Conservation (phyloP, 495 filamentous ascomycete genomes). For the Peziza echinospora region DNA sequence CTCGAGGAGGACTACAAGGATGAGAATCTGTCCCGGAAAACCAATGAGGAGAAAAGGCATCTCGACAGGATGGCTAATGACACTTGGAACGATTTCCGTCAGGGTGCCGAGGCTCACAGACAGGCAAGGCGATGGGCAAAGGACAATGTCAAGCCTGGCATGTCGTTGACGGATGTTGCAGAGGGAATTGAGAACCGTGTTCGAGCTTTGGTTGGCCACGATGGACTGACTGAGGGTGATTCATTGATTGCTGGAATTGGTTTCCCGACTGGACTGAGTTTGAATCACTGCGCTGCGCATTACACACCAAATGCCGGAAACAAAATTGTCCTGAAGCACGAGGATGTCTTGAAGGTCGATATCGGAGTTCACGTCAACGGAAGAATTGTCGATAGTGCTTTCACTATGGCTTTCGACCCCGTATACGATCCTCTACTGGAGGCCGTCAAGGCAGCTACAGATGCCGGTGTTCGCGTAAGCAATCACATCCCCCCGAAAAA, state of each 20-base stretch:
- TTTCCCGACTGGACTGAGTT: constrained; percentile 66
- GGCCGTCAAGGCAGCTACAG: constrained; percentile 69
- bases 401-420: constrained; percentile 72
- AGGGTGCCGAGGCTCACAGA: constrained; percentile 70
- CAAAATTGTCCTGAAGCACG: constrained; percentile 56
- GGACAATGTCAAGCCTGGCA: constrained; percentile 60
- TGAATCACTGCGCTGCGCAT: constrained; percentile 78
- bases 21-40: constrained; percentile 64
- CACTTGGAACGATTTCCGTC: constrained; percentile 67
- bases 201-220: constrained; percentile 53
- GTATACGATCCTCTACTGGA: constrained; percentile 64
- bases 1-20: constrained; percentile 57
- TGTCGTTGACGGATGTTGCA: constrained; percentile 59
- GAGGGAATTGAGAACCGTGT: constrained; percentile 73
- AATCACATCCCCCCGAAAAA: not conserved
- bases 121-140: constrained; percentile 71
- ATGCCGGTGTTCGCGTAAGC: constrained; percentile 46
- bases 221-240: constrained; percentile 59
- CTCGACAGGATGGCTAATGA: constrained; percentile 64
- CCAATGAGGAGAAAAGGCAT: constrained; percentile 70
- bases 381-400: constrained; percentile 78
- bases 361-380: constrained; percentile 84
- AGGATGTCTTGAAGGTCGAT: constrained; percentile 85
- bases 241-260: constrained; percentile 62
- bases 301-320: constrained; percentile 83